Evolutionary conservation across 768 basidiomycete genomes (phyloP).

Genomic region (Termitomyces sp.): DNA sequence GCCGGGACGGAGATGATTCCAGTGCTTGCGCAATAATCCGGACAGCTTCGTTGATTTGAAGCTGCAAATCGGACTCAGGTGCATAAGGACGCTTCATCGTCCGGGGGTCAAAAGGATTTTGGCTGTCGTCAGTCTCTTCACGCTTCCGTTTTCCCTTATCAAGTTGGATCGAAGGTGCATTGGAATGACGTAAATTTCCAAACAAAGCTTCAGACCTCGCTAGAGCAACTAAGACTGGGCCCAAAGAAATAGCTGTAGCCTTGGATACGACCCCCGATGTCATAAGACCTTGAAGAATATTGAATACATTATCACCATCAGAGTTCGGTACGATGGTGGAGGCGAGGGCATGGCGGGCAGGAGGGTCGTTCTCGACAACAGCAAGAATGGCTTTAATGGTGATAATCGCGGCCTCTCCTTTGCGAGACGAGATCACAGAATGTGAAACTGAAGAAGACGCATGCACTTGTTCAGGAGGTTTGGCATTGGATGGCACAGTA

Average conservation of each 20-base stretch:
- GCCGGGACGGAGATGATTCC: conserved; percentile 29
- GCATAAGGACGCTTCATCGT: conserved; percentile 41
- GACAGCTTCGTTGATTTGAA: conserved; percentile 56
- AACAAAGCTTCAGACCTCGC: conserved; percentile 65
- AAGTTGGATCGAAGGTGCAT: conserved; percentile 54
- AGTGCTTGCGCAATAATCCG: conserved; percentile 49
- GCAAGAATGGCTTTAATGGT: conserved; percentile 63
- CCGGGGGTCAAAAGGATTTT: conserved; percentile 23
- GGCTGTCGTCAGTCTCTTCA: conserved; percentile 41
- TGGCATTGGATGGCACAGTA: conserved; percentile 2
- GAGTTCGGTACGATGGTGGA: conserved; percentile 43
- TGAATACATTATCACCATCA: conserved; percentile 45
- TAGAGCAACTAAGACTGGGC: conserved; percentile 56
- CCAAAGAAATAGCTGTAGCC: conserved; percentile 48
- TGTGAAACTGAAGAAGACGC: conserved; percentile 8
- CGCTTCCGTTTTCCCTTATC: conserved; percentile 77
- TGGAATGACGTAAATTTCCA: conserved; percentile 56
- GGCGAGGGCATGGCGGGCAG: conserved; percentile 49
- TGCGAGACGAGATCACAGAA: conserved; percentile 24
- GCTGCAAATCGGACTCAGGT: conserved; percentile 41
- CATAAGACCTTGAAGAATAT: conserved; percentile 46
- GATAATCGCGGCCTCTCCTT: conserved; percentile 52
- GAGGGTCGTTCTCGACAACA: conserved; percentile 48
- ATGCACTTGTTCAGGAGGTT: neutral
- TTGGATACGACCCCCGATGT: conserved; percentile 43